Percentiles rank a stretch among this genome's conserved stretches.
These are phyloP conservation scores for Cutaneotrichosporon cutaneum DNA, from an alignment of 1,284 basidiomycete species.

Conservation along the genomic window DNA sequence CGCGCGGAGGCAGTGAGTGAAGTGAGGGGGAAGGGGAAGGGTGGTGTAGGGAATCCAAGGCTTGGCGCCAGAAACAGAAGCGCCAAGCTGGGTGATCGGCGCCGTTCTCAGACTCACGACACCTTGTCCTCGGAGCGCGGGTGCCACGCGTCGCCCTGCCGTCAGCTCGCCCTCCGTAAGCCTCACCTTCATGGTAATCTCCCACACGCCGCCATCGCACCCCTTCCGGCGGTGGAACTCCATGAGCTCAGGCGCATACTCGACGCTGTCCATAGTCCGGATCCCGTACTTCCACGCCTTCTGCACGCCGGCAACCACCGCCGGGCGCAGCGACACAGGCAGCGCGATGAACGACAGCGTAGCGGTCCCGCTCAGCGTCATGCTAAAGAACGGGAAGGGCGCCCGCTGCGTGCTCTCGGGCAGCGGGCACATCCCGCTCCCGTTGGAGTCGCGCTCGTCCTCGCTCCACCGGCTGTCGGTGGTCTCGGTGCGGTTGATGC, in stretches of 20 bases:
- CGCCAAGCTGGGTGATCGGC: not conserved
- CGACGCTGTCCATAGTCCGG: conserved; percentile 34
- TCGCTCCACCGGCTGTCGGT: conserved; percentile 8
- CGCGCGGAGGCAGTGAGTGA: too few species aligned
- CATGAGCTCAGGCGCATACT: conserved; percentile 46
- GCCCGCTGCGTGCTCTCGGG: conserved; percentile 23
- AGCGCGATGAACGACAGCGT: conserved; percentile 48
- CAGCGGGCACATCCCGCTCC: conserved; percentile 37
- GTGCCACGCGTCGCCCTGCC: conserved; percentile 26
- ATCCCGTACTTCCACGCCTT: conserved; percentile 43
- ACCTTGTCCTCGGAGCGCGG: conserved; percentile 45
- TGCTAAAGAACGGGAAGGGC: conserved; percentile 45
- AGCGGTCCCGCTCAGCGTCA: conserved; percentile 41
- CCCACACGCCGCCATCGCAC: conserved; percentile 50
- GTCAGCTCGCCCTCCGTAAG: conserved; percentile 12
- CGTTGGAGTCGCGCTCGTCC: conserved; percentile 6
- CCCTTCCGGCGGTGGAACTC: conserved; percentile 43
- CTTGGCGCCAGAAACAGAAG: not conserved
- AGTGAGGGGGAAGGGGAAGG: not conserved
- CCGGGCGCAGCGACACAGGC: conserved; percentile 32
- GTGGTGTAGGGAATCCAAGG: not conserved
- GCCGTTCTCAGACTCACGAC: conserved; percentile 33
- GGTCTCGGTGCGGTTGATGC: not conserved
- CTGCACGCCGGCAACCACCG: conserved; percentile 38
- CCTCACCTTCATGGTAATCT: conserved; percentile 42